A percentile compares a stretch with the other conserved stretches of the same genome.
phyloP scores from a whole-genome alignment of 148 eudicot species.

The Cornus controversa region DNA sequence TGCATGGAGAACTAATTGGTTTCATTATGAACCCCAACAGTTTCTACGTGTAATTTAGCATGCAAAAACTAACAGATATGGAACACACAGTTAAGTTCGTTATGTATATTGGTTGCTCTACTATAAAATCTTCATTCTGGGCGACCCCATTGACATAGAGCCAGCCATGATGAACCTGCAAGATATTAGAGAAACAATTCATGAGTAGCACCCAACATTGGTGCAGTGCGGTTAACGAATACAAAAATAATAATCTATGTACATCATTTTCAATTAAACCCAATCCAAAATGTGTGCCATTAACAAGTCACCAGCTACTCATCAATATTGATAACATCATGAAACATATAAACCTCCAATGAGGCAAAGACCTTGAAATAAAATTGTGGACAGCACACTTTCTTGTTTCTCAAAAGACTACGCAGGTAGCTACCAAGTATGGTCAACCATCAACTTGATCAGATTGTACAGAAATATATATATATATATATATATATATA shows the following conservation, averaged over 20 bases:
- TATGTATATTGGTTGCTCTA: conserved; percentile 7
- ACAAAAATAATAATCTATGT: background rate
- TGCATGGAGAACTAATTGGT: too few relatives aligned
- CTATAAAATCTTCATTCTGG: conserved; percentile 12
- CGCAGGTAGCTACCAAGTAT: too few relatives aligned
- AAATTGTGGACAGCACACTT: background rate
- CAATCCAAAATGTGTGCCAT: background rate
- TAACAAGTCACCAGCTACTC: background rate
- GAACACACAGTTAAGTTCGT: background rate
- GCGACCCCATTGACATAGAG: conserved; percentile 10
- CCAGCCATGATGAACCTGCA: conserved; percentile 7
- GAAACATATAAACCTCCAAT: background rate
- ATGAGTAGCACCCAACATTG: background rate
- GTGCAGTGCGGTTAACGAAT: too few relatives aligned
- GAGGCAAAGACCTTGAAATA: background rate
- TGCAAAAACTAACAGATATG: background rate
- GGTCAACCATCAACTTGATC: background rate
- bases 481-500: too few relatives aligned
- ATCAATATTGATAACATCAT: background rate
- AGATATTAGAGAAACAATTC: conserved; percentile 5
- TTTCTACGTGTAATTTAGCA: background rate
- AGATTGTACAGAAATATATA: background rate
- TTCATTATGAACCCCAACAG: background rate
- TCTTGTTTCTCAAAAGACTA: too few relatives aligned
- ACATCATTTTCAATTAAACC: background rate